These are phyloP conservation scores for Hypoxylon sp. DNA, from an alignment of 2,329 filamentous ascomycete genomes.

Conservation along the genomic window DNA sequence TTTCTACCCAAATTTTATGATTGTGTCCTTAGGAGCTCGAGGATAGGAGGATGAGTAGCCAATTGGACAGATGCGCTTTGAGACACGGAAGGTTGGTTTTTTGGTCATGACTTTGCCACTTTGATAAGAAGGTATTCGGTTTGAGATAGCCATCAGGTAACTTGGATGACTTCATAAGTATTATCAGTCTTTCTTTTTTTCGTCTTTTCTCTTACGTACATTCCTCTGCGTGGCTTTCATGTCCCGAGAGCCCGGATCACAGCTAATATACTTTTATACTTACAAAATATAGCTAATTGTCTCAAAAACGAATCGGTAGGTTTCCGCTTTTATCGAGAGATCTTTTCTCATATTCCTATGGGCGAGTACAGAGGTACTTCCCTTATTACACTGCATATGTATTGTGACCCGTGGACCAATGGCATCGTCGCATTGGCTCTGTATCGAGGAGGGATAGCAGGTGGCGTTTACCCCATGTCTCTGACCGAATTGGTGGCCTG, in stretches of 20 bases:
- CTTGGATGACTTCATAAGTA: background rate
- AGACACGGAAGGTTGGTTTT: conserved; percentile 23
- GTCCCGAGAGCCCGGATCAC: conserved; percentile 8
- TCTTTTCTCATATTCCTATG: background rate
- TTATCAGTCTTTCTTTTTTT: background rate
- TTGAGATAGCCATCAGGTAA: background rate
- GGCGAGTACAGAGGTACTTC: background rate
- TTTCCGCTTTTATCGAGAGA: background rate
- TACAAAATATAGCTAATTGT: conserved; percentile 6
- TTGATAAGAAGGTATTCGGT: background rate
- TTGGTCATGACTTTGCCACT: conserved; percentile 11
- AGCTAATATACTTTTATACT: background rate
- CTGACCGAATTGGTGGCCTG: background rate
- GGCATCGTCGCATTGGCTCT: conserved; percentile 1
- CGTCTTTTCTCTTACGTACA: conserved; percentile 1
- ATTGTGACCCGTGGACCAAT: conserved; percentile 1
- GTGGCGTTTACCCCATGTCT: conserved; percentile 32
- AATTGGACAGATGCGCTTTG: conserved; percentile 14
- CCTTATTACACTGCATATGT: background rate
- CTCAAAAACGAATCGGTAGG: conserved; percentile 5
- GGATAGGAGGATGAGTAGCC: background rate
- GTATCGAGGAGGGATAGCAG: background rate
- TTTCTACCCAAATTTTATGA: background rate
- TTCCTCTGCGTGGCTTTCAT: conserved; percentile 24
- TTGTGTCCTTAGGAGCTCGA: background rate